phyloP scores from a whole-genome alignment of 1,139 yeast genomes.

The Hemisphaericaspora xylanilytica region DNA sequence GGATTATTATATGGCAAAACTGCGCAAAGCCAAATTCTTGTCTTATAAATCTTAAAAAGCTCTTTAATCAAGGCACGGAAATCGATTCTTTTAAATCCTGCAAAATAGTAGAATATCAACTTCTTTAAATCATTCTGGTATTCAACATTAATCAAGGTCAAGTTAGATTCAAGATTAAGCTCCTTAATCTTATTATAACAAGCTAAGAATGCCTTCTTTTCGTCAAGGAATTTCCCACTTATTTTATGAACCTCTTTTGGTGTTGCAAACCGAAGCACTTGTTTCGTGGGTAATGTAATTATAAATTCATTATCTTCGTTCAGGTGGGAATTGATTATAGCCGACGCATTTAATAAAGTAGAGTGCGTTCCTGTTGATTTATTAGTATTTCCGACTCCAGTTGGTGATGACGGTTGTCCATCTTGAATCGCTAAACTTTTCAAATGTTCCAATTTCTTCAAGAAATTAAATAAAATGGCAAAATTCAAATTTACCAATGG shows the following conservation, averaged over 20 bases:
- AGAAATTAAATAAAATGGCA: conserved; percentile 76
- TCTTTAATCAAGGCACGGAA: conserved; percentile 91
- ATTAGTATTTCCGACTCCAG: conserved; percentile 18
- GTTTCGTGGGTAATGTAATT: conserved; percentile 48
- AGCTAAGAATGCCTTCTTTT: conserved; percentile 46
- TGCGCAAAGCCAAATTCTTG: conserved; percentile 97
- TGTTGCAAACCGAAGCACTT: conserved; percentile 48
- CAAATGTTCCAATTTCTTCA: conserved; percentile 73
- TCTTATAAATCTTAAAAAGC: conserved; percentile 87
- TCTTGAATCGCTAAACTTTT: conserved; percentile 61
- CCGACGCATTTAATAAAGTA: conserved; percentile 35
- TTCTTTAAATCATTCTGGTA: conserved; percentile 95
- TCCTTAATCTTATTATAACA: conserved; percentile 47
- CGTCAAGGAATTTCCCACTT: conserved; percentile 45
- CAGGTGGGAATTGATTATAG: conserved; percentile 39
- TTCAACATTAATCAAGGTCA: conserved; percentile 70
- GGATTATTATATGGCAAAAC: conserved; percentile 48
- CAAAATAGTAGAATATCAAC: conserved; percentile 82
- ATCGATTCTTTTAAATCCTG: conserved; percentile 79
- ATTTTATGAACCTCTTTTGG: conserved; percentile 47
- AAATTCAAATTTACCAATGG: conserved; percentile 43
- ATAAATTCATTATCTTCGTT: conserved; percentile 48
- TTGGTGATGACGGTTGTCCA: conserved; percentile 12
- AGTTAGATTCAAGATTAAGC: conserved; percentile 36
- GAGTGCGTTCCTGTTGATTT: conserved; percentile 38